Evolutionary conservation across 371 early-diverging fungal genomes (phyloP).

Genomic region (Mortierella polycephala): DNA sequence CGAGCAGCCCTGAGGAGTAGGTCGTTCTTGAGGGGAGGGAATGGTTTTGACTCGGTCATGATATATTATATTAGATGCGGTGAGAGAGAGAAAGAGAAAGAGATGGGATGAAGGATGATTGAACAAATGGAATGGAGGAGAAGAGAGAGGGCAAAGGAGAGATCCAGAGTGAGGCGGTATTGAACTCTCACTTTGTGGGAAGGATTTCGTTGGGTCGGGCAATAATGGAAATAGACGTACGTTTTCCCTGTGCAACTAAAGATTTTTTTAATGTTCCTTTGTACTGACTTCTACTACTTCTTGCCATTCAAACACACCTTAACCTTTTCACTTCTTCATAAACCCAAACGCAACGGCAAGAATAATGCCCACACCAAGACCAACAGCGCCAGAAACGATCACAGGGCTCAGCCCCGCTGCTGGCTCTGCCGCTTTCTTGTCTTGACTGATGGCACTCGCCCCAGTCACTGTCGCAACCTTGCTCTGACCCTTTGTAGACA

Average conservation of each 20-base stretch:
- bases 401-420: slow-evolving; percentile 20
- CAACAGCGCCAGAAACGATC: slow-evolving; percentile 39
- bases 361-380: slow-evolving; percentile 38
- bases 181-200: no score
- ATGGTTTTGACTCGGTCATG: slow-evolving; percentile 55
- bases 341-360: slow-evolving; percentile 35
- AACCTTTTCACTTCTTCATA: slow-evolving; percentile 28
- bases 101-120: not conserved
- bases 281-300: no score
- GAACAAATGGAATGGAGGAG: not conserved
- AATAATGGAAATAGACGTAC: not conserved
- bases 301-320: not conserved
- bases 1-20: slow-evolving; percentile 88
- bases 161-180: not conserved
- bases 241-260: no score
- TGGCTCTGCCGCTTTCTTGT: not conserved
- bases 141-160: not conserved
- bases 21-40: slow-evolving; percentile 92
- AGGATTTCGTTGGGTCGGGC: not conserved
- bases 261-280: no score
- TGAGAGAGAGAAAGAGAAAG: not conserved
- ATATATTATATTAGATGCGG: not conserved
- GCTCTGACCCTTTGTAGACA: slow-evolving; percentile 17
- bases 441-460: not conserved
- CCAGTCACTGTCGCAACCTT: not conserved